A percentile compares a stretch with the other conserved stretches of the same genome.
These are phyloP conservation scores for Sextonia rubra DNA, from an alignment of 164 flowering plant genomes.

Conservation along the genomic window DNA sequence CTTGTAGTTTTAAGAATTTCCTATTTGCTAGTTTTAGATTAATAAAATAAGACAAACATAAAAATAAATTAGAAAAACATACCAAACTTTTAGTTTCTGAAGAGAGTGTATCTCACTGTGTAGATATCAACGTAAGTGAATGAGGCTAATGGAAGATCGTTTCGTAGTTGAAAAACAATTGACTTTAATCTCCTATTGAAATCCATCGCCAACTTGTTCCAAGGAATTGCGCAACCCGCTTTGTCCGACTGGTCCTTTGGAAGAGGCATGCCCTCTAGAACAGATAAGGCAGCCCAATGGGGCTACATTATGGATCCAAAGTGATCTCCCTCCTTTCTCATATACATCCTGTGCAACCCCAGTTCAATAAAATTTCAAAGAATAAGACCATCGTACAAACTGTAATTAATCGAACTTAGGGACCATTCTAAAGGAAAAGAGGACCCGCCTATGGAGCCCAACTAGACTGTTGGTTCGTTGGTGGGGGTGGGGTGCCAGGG, in stretches of 20 bases:
- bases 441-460: too few relatives aligned
- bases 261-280: slow-evolving; percentile 24
- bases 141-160: slow-evolving; percentile 35
- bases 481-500: too few relatives aligned
- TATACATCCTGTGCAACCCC: slow-evolving; percentile 25
- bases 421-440: too few relatives aligned
- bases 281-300: slow-evolving; percentile 49
- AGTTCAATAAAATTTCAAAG: background rate
- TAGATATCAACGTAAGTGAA: slow-evolving; percentile 54
- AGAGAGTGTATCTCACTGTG: slow-evolving; percentile 40
- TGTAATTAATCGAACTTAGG: too few relatives aligned
- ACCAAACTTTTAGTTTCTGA: slow-evolving; percentile 48
- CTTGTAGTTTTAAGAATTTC: too few relatives aligned
- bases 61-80: slow-evolving; percentile 4
- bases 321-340: slow-evolving; percentile 40
- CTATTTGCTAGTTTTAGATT: too few relatives aligned
- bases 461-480: too few relatives aligned
- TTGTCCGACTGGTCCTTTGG: slow-evolving; percentile 31
- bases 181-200: slow-evolving; percentile 39
- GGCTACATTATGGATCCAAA: slow-evolving; percentile 64
- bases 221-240: slow-evolving; percentile 41
- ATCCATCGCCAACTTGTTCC: slow-evolving; percentile 40
- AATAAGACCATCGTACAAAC: too few relatives aligned
- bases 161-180: slow-evolving; percentile 30
- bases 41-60: background rate